Conservation (phyloP, 2,329 filamentous ascomycete species). For the Neofusicoccum sp. region DNA sequence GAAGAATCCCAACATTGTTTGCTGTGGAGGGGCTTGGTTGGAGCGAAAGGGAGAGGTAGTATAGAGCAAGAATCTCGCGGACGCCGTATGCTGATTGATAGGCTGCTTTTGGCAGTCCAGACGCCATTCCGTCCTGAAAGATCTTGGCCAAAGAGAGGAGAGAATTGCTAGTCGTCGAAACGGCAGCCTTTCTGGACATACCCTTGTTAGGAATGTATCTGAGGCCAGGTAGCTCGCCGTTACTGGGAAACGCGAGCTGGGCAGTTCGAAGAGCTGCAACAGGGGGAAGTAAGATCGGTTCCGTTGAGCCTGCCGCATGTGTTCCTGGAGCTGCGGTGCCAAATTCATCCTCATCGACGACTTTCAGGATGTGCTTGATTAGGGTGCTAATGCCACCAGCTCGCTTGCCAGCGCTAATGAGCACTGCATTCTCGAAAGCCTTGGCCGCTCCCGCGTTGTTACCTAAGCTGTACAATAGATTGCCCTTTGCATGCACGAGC, state of each 20-base stretch:
- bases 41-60: constrained; percentile 91
- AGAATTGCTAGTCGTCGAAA: constrained; percentile 94
- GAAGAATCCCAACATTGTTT: constrained; percentile 95
- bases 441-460: constrained; percentile 78
- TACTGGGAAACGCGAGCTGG: constrained; percentile 75
- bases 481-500: constrained; percentile 97
- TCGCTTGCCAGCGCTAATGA: constrained; percentile 78
- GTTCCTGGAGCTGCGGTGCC: constrained; percentile 14
- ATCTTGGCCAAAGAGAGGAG: constrained; percentile 95
- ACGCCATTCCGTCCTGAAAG: constrained; percentile 90
- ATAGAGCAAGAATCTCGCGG: constrained; percentile 88
- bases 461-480: constrained; percentile 90
- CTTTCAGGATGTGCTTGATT: constrained; percentile 74
- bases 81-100: constrained; percentile 72
- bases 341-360: constrained; percentile 50
- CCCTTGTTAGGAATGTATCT: constrained; percentile 67
- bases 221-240: constrained; percentile 79
- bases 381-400: constrained; percentile 71
- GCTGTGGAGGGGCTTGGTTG: constrained; percentile 97
- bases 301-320: constrained; percentile 42
- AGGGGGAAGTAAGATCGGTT: constrained; percentile 78
- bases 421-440: constrained; percentile 91
- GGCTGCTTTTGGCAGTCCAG: constrained; percentile 38
- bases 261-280: constrained; percentile 83
- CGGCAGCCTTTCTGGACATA: constrained; percentile 73